Evolutionary conservation across 2,329 filamentous ascomycete genomes (phyloP), one percentile per base, ranked within the genome.

Genomic region (Colletotrichum sp.): DNA sequence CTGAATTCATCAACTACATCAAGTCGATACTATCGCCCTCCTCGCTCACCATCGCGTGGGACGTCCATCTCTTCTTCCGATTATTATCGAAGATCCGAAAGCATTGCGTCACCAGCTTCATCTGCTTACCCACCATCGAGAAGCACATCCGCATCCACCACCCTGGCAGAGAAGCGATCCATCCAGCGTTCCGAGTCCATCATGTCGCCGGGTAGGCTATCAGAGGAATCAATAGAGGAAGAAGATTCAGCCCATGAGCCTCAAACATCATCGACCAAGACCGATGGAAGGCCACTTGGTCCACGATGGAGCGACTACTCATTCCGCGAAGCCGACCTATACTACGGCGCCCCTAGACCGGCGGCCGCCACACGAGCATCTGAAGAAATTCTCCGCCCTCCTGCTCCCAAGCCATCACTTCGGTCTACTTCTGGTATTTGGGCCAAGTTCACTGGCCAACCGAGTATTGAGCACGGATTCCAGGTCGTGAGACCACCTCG

Each of bases 261-360:
- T 5, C 65, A 38, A 5, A 32, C 16, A n/a, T 74, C 77, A 24
- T 48, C 26, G 24, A 48, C 75, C 2, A 67, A n/a, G 21, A 58
- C 18, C 24, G 34, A 68, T 3, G 58, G 55, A 24, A 69, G 48
- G 6, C 72, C 77, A 5, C 75, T 82, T 16, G 80, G 79, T 26
- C 79, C 80, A 28, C 74, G 79, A 9, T 81, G 80, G 68, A 79
- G 80, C 9, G 84, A 85, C 67, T 85, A 85, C 55, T 84, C 83
- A 0, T 82, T 85, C 24, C 80, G 84, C 13, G 84, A 85, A 69
- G 80, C 81, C 1, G 84, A 85, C 61, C 75, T 84, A 12, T 84
- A 83, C 61, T 85, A 85, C 60, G 61, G 68, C 21, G 60, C 36
- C 8, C 69, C 76, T 13, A 64, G 48, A 13, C 66, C 66, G n/a